phyloP scores from a whole-genome alignment of 2,329 filamentous ascomycete genomes.

The Diaporthe citrichinensis region DNA sequence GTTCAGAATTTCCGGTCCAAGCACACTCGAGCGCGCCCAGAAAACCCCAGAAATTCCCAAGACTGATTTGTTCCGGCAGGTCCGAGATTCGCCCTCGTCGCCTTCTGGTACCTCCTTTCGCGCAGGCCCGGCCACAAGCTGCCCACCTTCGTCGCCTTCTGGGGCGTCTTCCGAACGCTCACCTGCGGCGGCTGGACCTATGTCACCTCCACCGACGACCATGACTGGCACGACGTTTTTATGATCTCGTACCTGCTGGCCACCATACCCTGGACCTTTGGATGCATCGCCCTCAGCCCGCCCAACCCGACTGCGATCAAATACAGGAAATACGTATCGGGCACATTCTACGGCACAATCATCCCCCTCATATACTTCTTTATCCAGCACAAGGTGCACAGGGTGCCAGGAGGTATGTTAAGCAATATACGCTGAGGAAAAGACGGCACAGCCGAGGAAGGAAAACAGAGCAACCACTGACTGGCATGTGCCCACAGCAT shows the following conservation, averaged over 20 bases:
- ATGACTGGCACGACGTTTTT: slow-evolving; percentile 98
- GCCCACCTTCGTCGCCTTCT: slow-evolving; percentile 84
- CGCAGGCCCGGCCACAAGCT: slow-evolving; percentile 80
- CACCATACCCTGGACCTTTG: slow-evolving; percentile 94
- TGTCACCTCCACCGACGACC: slow-evolving; percentile 97
- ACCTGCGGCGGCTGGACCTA: slow-evolving; percentile 99
- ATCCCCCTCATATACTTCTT: slow-evolving; percentile 96
- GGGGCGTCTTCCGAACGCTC: slow-evolving; percentile 88
- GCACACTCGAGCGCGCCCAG: slow-evolving; percentile 40
- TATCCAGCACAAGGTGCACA: slow-evolving; percentile 98
- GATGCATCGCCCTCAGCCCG: slow-evolving; percentile 90
- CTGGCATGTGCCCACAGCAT: slow-evolving; percentile 71
- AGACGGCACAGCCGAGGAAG: not conserved
- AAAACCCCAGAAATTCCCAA: slow-evolving; percentile 11
- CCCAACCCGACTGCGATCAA: slow-evolving; percentile 85
- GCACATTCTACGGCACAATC: slow-evolving; percentile 90
- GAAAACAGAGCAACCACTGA: not conserved
- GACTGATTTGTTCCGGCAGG: slow-evolving; percentile 61
- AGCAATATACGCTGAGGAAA: not conserved
- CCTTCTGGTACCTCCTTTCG: slow-evolving; percentile 92
- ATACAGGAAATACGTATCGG: slow-evolving; percentile 88
- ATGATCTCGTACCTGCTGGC: slow-evolving; percentile 99
- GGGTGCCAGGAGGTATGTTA: slow-evolving; percentile 86
- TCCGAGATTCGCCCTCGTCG: slow-evolving; percentile 91
- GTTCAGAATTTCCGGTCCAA: slow-evolving; percentile 42